Conservation (phyloP, 2,329 filamentous ascomycete species). For the Fonsecaea multimorphosa region DNA sequence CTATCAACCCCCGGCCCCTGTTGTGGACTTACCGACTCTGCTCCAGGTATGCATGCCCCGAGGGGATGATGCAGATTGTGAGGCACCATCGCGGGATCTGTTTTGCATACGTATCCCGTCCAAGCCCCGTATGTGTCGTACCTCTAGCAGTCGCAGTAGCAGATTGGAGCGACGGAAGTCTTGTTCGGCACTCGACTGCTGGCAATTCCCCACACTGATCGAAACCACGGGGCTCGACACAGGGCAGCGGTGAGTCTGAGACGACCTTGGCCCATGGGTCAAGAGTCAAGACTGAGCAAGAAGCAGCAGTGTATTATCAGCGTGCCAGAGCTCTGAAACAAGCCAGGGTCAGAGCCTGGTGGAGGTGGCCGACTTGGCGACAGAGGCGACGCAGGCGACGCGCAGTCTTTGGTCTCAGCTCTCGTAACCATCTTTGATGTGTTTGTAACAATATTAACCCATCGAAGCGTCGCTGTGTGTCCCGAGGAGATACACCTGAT, state of each 20-base stretch:
- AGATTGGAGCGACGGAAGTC: background rate
- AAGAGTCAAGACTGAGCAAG: background rate
- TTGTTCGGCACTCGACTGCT: background rate
- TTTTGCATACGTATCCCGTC: background rate
- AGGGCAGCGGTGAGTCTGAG: background rate
- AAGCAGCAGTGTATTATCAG: background rate
- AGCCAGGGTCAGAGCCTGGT: background rate
- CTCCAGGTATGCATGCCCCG: background rate
- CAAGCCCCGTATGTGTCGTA: background rate
- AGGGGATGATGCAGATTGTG: conserved; percentile 6
- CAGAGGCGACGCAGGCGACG: background rate
- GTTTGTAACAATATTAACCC: background rate
- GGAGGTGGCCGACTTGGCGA: background rate
- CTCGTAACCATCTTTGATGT: too few relatives aligned
- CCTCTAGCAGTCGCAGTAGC: too few relatives aligned
- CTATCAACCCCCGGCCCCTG: background rate
- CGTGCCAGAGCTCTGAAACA: background rate
- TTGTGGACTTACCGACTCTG: background rate
- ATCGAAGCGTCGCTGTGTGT: background rate
- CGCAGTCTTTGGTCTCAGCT: background rate
- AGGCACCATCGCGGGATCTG: background rate
- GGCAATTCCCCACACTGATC: background rate
- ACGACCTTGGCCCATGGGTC: background rate
- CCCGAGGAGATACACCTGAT: background rate
- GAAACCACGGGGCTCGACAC: background rate